A percentile compares a stretch with the other conserved stretches of the same genome.
These are phyloP conservation scores for Fusarium stilboides DNA, from an alignment of 2,329 filamentous ascomycete genomes.

Conservation along the genomic window DNA sequence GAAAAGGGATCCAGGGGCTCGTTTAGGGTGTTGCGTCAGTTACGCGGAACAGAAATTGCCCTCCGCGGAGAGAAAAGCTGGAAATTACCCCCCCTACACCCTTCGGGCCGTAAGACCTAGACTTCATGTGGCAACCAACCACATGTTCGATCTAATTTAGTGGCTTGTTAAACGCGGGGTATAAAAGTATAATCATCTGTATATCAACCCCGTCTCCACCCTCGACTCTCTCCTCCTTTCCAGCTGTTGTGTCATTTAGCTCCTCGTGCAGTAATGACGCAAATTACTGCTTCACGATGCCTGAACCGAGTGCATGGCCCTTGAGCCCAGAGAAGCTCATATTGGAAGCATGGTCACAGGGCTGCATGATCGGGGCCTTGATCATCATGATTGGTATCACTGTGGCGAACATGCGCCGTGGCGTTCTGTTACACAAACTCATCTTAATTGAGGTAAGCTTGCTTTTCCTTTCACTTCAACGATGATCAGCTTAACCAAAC, in stretches of 20 bases:
- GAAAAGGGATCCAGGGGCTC: too few species aligned
- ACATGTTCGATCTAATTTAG: too few species aligned
- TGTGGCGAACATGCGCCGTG: slow-evolving; percentile 63
- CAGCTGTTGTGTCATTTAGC: neutral
- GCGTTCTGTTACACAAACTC: slow-evolving; percentile 64
- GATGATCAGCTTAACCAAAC: neutral
- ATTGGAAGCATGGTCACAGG: slow-evolving; percentile 64
- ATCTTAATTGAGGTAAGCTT: slow-evolving; percentile 63
- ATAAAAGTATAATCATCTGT: neutral
- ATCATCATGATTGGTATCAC: slow-evolving; percentile 65
- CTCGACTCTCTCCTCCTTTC: neutral
- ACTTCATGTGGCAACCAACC: too few species aligned
- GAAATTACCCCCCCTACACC: too few species aligned
- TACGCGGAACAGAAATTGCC: too few species aligned
- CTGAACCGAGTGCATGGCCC: slow-evolving; percentile 26
- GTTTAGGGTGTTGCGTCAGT: too few species aligned
- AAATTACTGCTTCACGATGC: neutral
- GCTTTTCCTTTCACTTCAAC: too few species aligned
- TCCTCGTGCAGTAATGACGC: neutral
- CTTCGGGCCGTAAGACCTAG: too few species aligned
- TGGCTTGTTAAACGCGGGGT: slow-evolving; percentile 3
- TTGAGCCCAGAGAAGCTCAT: slow-evolving; percentile 41
- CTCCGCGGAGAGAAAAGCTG: too few species aligned
- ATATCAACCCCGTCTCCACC: slow-evolving; percentile 5
- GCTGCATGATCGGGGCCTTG: slow-evolving; percentile 64